These are phyloP conservation scores for Monosporozyma solicola DNA, from an alignment of 805 yeast genomes.

Conservation along the genomic window DNA sequence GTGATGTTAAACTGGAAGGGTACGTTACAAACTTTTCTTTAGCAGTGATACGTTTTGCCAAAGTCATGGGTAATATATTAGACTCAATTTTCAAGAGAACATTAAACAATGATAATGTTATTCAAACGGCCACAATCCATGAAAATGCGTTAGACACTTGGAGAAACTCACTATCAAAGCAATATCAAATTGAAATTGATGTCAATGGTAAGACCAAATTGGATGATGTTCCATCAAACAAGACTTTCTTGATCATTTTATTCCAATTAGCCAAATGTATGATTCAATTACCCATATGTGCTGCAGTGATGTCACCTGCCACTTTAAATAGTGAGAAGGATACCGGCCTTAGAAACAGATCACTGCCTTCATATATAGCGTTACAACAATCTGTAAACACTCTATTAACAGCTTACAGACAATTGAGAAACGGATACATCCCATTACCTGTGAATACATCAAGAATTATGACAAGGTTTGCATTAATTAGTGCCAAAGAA, in stretches of 20 bases:
- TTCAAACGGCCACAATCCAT: conserved; percentile 28
- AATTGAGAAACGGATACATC: conserved; percentile 36
- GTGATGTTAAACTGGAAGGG: conserved; percentile 47
- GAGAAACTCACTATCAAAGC: conserved; percentile 60
- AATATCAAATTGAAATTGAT: conserved; percentile 55
- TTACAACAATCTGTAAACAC: conserved; percentile 61
- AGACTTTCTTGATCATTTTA: conserved; percentile 44
- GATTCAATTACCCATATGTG: conserved; percentile 56
- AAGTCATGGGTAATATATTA: conserved; percentile 63
- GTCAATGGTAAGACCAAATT: conserved; percentile 38
- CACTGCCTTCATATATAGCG: conserved; percentile 51
- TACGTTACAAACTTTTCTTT: conserved; percentile 57
- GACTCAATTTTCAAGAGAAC: conserved; percentile 61
- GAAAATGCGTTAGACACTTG: conserved; percentile 73
- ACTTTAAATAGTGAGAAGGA: background rate
- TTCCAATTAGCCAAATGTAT: conserved; percentile 56
- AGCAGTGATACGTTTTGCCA: conserved; percentile 57
- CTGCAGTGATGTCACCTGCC: conserved; percentile 17
- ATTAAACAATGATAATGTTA: conserved; percentile 24
- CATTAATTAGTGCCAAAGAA: conserved; percentile 62
- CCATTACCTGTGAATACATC: conserved; percentile 59
- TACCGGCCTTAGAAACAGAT: conserved; percentile 11
- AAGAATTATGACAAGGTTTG: conserved; percentile 53
- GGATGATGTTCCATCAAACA: conserved; percentile 34
- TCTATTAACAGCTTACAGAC: conserved; percentile 43